Percentiles rank a stretch among this genome's conserved stretches.
Conservation (phyloP, 306 rosid genomes). For the Citrullus mucosospermus region DNA sequence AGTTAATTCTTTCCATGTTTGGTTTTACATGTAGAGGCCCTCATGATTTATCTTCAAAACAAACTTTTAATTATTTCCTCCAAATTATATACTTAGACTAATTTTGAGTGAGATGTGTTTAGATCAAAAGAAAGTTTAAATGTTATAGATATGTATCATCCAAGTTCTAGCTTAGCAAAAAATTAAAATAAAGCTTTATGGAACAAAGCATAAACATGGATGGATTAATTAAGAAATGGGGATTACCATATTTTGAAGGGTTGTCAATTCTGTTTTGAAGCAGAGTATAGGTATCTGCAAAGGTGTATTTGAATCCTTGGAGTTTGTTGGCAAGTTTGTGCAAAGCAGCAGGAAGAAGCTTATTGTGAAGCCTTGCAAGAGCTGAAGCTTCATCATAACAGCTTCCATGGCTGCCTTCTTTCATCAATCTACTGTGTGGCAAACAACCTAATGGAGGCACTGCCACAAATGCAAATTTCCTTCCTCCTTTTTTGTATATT, state of each 20-base stretch:
- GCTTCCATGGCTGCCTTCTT: conserved; percentile 1
- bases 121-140: too few species aligned
- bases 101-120: too few species aligned
- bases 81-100: too few species aligned
- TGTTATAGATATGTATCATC: background rate
- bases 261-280: background rate
- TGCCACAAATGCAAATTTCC: conserved; percentile 32
- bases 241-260: conserved; percentile 38
- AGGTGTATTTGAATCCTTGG: conserved; percentile 28
- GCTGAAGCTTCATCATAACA: conserved; percentile 20
- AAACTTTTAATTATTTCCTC: too few species aligned
- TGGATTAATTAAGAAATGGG: background rate
- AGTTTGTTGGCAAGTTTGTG: conserved; percentile 15
- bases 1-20: too few species aligned
- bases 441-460: conserved; percentile 17
- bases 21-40: too few species aligned
- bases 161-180: too few species aligned
- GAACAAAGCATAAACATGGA: background rate
- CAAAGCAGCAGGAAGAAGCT: conserved; percentile 10
- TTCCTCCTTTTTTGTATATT: conserved; percentile 36
- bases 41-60: too few species aligned
- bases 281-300: conserved; percentile 6
- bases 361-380: conserved; percentile 28
- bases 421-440: conserved; percentile 16
- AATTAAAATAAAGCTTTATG: too few species aligned